These are phyloP conservation scores for Rhynchosporium agropyri DNA, from an alignment of 2,329 filamentous ascomycete genomes.

Conservation along the genomic window DNA sequence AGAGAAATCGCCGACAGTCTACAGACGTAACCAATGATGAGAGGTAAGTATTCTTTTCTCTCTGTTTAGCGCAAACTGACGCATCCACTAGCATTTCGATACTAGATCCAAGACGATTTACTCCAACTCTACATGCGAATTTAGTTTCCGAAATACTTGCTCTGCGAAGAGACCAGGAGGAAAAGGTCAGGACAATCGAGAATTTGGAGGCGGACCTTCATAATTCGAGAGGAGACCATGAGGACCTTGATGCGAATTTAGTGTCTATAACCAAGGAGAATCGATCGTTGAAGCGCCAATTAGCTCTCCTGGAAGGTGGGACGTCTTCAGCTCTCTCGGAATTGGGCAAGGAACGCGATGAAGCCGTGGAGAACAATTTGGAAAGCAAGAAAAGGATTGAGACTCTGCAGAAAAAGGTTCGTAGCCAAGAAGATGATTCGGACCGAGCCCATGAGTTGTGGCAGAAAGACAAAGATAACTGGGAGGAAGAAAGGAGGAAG, in stretches of 20 bases:
- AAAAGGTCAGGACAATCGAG: conserved; percentile 85
- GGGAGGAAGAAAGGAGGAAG: conserved; percentile 81
- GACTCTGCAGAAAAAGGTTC: conserved; percentile 72
- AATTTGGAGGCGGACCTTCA: conserved; percentile 77
- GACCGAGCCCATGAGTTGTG: conserved; percentile 77
- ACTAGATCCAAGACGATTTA: conserved; percentile 89
- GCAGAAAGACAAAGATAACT: conserved; percentile 80
- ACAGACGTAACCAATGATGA: conserved; percentile 67
- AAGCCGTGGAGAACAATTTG: conserved; percentile 69
- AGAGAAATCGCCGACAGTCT: conserved; percentile 54
- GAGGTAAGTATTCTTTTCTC: conserved; percentile 51
- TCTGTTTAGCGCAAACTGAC: conserved; percentile 25
- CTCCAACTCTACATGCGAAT: conserved; percentile 90
- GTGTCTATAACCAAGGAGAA: conserved; percentile 72
- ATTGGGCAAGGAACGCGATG: conserved; percentile 82
- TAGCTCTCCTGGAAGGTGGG: conserved; percentile 84
- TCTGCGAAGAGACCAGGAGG: conserved; percentile 85
- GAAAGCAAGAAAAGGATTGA: conserved; percentile 82
- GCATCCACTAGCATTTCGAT: conserved; percentile 53
- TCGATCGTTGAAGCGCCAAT: conserved; percentile 79
- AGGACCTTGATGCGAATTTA: conserved; percentile 65
- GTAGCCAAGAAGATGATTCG: conserved; percentile 80
- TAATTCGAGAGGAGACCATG: conserved; percentile 71
- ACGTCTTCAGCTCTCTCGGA: conserved; percentile 84
- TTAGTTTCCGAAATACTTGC: conserved; percentile 92